These are phyloP conservation scores for Somion occarium DNA, from an alignment of 1,284 basidiomycete genomes.

Conservation along the genomic window DNA sequence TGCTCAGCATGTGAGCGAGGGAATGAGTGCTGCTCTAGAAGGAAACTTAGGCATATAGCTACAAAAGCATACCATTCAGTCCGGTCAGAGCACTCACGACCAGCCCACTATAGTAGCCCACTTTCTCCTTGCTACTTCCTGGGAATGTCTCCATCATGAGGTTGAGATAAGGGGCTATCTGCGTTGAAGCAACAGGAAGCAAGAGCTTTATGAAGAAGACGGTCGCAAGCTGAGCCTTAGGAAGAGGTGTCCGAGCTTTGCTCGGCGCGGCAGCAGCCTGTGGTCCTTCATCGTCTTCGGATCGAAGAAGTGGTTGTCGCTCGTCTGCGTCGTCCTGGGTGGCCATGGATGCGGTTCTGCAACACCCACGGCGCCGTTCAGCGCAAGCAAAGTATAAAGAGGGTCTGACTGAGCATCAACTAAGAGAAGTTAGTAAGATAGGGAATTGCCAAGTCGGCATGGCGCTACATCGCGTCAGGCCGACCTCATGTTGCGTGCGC, in stretches of 20 bases:
- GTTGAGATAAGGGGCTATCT: slow-evolving; percentile 33
- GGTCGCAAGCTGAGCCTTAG: slow-evolving; percentile 25
- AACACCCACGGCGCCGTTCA: no score
- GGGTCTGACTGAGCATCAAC: slow-evolving; percentile 19
- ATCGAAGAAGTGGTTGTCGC: background rate
- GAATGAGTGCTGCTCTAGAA: slow-evolving; percentile 22
- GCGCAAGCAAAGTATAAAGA: no score
- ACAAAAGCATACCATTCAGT: background rate
- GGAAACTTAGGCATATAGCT: background rate
- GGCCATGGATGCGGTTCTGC: background rate
- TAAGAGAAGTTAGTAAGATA: background rate
- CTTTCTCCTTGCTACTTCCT: slow-evolving; percentile 9
- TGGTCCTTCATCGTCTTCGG: background rate
- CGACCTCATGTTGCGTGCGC: no score
- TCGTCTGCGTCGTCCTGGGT: background rate
- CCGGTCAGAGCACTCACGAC: slow-evolving; percentile 14
- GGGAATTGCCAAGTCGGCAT: background rate
- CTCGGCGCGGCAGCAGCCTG: background rate
- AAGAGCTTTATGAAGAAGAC: slow-evolving; percentile 28
- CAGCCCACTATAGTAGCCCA: slow-evolving; percentile 31
- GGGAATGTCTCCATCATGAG: slow-evolving; percentile 22
- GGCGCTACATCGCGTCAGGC: background rate
- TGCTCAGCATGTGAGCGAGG: slow-evolving; percentile 28
- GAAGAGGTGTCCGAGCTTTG: slow-evolving; percentile 18
- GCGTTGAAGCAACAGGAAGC: slow-evolving; percentile 24